Percentiles rank a stretch among this genome's conserved stretches.
Conservation (phyloP, 2,329 filamentous ascomycete species). For the Pezicula carpinea region DNA sequence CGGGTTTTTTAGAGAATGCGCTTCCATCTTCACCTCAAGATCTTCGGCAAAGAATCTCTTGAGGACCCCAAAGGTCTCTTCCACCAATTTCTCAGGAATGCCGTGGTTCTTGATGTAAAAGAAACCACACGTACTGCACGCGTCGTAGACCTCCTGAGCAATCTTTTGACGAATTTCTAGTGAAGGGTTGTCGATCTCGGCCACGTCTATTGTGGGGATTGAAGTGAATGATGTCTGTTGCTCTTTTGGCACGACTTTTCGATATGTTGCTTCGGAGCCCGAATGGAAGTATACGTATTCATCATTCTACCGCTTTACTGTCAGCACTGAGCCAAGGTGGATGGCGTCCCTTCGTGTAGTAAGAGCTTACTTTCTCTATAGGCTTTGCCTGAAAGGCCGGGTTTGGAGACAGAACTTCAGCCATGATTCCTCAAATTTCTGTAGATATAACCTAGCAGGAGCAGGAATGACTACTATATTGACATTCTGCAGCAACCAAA, state of each 20-base stretch:
- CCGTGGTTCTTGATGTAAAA: constrained; percentile 31
- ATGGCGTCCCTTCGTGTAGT: too few relatives aligned
- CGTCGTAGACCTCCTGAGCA: constrained; percentile 21
- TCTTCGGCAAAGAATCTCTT: constrained; percentile 29
- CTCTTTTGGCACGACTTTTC: constrained; percentile 17
- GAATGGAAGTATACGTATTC: constrained; percentile 30
- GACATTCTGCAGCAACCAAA: too few relatives aligned
- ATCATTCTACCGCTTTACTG: constrained; percentile 7
- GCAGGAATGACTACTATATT: not conserved
- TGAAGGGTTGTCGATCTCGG: constrained; percentile 18
- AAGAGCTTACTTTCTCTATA: not conserved
- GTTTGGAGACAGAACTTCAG: not conserved
- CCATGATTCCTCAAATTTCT: not conserved
- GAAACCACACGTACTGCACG: constrained; percentile 25
- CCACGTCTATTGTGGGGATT: constrained; percentile 30
- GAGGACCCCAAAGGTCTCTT: constrained; percentile 22
- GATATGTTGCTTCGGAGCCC: constrained; percentile 28
- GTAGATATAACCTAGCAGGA: not conserved
- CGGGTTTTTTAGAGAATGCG: constrained; percentile 33
- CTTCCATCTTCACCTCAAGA: constrained; percentile 28
- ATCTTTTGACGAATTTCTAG: constrained; percentile 18
- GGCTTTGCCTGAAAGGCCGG: not conserved
- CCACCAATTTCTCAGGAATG: constrained; percentile 17
- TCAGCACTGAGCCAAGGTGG: not conserved
- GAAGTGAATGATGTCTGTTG: constrained; percentile 24